Evolutionary conservation across 2,329 filamentous ascomycete genomes (phyloP).

Genomic region (Boeremia exigua): DNA sequence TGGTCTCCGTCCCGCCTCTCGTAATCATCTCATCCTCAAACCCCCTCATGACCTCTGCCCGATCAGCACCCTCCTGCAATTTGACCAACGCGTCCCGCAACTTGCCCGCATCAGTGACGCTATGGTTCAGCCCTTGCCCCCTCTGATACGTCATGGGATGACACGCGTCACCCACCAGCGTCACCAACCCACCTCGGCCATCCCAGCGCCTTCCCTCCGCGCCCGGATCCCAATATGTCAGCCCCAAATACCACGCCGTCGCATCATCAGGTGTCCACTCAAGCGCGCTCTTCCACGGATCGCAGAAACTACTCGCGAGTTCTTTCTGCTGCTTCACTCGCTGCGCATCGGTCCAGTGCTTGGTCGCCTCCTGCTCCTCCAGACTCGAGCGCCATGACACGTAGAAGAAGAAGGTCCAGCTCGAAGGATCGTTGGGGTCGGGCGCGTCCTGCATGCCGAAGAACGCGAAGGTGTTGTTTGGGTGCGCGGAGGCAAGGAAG

Average conservation of each 20-base stretch:
- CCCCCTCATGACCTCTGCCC: constrained; percentile 39
- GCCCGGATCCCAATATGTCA: constrained; percentile 47
- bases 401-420: constrained; percentile 57
- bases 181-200: constrained; percentile 43
- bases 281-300: constrained; percentile 53
- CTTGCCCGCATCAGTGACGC: constrained; percentile 52
- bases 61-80: constrained; percentile 28
- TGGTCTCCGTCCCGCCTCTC: constrained; percentile 42
- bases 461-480: constrained; percentile 53
- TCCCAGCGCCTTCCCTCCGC: constrained; percentile 41
- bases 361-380: constrained; percentile 51
- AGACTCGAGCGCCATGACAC: constrained; percentile 52
- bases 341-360: constrained; percentile 44
- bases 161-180: constrained; percentile 49
- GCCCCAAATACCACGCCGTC: constrained; percentile 42
- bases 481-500: constrained; percentile 53
- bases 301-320: constrained; percentile 48
- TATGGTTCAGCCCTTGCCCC: constrained; percentile 59
- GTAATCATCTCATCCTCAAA: constrained; percentile 57
- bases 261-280: constrained; percentile 43
- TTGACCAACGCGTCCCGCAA: constrained; percentile 44
- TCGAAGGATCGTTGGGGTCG: constrained; percentile 46
- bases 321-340: constrained; percentile 51
- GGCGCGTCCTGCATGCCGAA: constrained; percentile 54
- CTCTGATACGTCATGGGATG: constrained; percentile 55